phyloP scores from a whole-genome alignment of 441 rosid genomes.

The Euphorbia schlechtendalii region DNA sequence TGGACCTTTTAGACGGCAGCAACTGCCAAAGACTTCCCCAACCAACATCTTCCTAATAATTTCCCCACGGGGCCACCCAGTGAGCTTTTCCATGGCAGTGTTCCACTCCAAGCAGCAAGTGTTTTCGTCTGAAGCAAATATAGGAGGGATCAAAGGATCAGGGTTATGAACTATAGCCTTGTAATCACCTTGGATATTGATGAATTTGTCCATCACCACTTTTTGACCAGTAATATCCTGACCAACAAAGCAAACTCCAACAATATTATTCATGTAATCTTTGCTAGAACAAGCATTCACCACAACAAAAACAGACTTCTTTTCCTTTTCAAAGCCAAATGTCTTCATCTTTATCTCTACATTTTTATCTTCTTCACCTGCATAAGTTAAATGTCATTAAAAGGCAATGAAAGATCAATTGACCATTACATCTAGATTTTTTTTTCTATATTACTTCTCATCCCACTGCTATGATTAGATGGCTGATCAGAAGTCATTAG shows the following conservation, averaged over 20 bases:
- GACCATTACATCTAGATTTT: slow-evolving; percentile 13
- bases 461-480: background rate
- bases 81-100: slow-evolving; percentile 90
- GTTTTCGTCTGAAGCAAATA: slow-evolving; percentile 85
- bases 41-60: slow-evolving; percentile 77
- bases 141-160: slow-evolving; percentile 85
- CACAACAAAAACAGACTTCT: slow-evolving; percentile 69
- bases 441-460: slow-evolving; percentile 6
- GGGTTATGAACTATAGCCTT: slow-evolving; percentile 91
- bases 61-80: slow-evolving; percentile 63
- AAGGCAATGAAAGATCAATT: slow-evolving; percentile 11
- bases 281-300: slow-evolving; percentile 92
- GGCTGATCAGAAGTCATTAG: background rate
- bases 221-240: slow-evolving; percentile 91
- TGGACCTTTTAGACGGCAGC: slow-evolving; percentile 79
- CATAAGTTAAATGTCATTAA: slow-evolving; percentile 17
- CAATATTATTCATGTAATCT: slow-evolving; percentile 73
- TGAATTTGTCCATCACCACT: slow-evolving; percentile 87
- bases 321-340: slow-evolving; percentile 45
- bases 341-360: slow-evolving; percentile 86
- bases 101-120: slow-evolving; percentile 93
- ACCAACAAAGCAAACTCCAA: slow-evolving; percentile 90
- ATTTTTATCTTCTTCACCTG: slow-evolving; percentile 89
- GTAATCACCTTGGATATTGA: slow-evolving; percentile 87
- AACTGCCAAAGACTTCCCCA: slow-evolving; percentile 83